Base-by-base conservation (phyloP, 805 yeast genomes). In the Candida sphagnicola region DNA sequence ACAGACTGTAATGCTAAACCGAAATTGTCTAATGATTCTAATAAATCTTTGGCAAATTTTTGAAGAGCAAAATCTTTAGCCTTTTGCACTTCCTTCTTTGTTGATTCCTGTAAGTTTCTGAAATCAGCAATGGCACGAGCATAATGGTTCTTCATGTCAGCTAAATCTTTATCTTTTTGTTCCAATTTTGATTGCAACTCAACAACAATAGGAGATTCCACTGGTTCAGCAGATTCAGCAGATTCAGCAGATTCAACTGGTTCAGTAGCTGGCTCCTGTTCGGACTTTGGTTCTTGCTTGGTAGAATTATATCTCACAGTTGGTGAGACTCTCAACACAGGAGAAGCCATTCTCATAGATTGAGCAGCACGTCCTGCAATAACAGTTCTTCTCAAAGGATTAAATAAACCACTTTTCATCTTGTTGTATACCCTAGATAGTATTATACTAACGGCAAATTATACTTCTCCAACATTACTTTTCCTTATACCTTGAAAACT, bases 21-120 rank as follows among this genome's bases (percentile, higher is more conserved):
- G 56, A 89, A 88, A 67, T 89, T 89, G 58, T 89, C 97, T 31
- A 89, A 77, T 5, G 95, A 83, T 56, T 89, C 96, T 51, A 89
- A 72, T 57, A 89, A 74, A 50, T 89, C 97, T 62, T 80, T 84
- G 48, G 95, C 93, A 59, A 89, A 89, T 63, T 87, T 89, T 63
- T 89, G 95, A 48, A 90, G 72, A 0, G 96, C 96, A 66, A 82
- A 89, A 56, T 87, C 96, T 57, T 74, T 82, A 39, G 96, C 88
- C 67, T 85, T 85, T 65, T 85, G 83, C 40, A 85, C 71, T 59
- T 90, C 96, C 51, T 85, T 76, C 66, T 85, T 84, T 43, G 96
- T 87, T 37, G 90, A 81, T 57, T 85, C 91, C 70, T 89, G 97
- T 53, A 89, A 72, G 65, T 86, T 88, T 53, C 95, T 80, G 81